Percentiles rank a stretch among this genome's conserved stretches.
These are phyloP conservation scores for Pouteria campechiana DNA, from an alignment of 179 eudicot genomes.

Conservation along the genomic window DNA sequence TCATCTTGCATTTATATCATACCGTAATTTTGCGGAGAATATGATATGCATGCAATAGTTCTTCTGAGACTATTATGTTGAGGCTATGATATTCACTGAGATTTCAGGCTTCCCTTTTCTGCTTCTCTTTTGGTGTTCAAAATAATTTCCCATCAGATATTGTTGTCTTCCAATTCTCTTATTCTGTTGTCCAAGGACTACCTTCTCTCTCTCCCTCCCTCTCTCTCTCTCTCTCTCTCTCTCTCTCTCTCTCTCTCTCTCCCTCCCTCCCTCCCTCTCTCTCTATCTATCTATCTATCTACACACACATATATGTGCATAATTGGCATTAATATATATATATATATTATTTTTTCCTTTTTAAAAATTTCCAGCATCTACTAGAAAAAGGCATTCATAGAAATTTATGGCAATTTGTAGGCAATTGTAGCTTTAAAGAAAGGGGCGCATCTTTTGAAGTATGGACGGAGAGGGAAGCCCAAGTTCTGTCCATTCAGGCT, in stretches of 20 bases:
- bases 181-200: no score
- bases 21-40: no score
- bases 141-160: no score
- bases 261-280: background rate
- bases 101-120: no score
- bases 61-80: no score
- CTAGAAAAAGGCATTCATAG: background rate
- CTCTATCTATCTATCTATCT: background rate
- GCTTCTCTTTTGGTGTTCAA: no score
- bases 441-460: constrained; percentile 68
- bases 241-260: background rate
- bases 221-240: constrained; percentile 5
- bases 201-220: no score
- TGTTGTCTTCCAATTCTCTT: no score
- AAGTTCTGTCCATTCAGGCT: constrained; percentile 64
- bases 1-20: no score
- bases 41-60: no score
- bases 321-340: background rate
- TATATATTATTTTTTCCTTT: background rate
- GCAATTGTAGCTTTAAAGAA: constrained; percentile 57
- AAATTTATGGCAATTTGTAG: constrained; percentile 8
- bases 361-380: background rate
- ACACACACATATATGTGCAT: background rate
- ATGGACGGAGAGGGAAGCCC: constrained; percentile 64
- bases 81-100: no score